Conservation (phyloP, 345 rosid genomes). For the Eucalyptus polyanthemos region DNA sequence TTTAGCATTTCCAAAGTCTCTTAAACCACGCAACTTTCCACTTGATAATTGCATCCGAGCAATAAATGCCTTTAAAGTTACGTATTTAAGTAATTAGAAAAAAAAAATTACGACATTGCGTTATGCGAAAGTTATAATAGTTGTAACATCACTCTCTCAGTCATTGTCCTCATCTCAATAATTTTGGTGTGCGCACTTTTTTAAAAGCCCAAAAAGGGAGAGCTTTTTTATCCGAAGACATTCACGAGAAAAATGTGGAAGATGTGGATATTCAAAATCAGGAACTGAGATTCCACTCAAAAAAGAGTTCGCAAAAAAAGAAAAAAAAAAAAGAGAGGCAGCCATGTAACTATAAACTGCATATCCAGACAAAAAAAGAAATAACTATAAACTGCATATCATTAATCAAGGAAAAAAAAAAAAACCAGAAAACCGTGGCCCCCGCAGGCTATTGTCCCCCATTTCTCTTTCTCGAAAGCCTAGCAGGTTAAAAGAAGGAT, state of each 20-base stretch:
- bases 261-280: not conserved
- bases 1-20: not conserved
- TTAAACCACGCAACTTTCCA: not conserved
- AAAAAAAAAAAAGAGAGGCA: not conserved
- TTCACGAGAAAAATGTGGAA: not conserved
- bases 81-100: not conserved
- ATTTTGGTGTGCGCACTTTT: not conserved
- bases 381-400: not conserved
- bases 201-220: fast-evolving
- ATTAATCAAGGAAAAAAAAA: not conserved
- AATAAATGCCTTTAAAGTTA: not conserved
- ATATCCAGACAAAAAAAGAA: not conserved
- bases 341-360: not conserved
- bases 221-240: not conserved
- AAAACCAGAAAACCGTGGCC: not conserved
- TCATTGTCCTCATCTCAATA: not conserved
- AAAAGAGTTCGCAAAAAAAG: not conserved
- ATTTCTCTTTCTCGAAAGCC: not conserved
- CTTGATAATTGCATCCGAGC: not conserved
- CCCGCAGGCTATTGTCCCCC: not conserved
- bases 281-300: not conserved
- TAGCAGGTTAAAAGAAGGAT: not conserved
- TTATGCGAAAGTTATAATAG: fast-evolving
- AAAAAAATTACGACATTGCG: fast-evolving
- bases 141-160: fast-evolving